Evolutionary conservation across 192 early-diverging fungal species (phyloP).

Genomic region (Umbelopsis sp.): DNA sequence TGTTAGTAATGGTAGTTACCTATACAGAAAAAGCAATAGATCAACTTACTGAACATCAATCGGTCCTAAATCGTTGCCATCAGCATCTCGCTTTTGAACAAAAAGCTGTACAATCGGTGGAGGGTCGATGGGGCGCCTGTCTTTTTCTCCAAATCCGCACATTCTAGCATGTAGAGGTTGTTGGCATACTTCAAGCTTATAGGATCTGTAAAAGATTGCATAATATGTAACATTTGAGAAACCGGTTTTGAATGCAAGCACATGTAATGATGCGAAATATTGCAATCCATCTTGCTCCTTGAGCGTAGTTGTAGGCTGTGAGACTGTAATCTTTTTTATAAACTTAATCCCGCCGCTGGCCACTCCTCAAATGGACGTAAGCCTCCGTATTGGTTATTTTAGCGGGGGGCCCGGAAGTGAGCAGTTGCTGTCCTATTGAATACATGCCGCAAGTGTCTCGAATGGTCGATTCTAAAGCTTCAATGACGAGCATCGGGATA

Average conservation of each 20-base stretch:
- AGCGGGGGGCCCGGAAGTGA: too few relatives aligned
- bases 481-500: too few relatives aligned
- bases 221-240: background rate
- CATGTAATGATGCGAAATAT: too few relatives aligned
- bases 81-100: constrained; percentile 57
- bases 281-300: too few relatives aligned
- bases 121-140: constrained; percentile 76
- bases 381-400: too few relatives aligned
- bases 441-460: too few relatives aligned
- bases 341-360: too few relatives aligned
- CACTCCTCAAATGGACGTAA: too few relatives aligned
- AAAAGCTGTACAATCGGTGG: constrained; percentile 75
- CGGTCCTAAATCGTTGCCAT: constrained; percentile 30
- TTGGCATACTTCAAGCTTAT: constrained; percentile 66
- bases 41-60: constrained; percentile 52
- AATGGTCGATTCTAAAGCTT: too few relatives aligned
- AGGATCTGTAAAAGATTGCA: constrained; percentile 45
- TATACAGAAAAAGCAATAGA: constrained; percentile 15
- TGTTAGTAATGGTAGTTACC: background rate
- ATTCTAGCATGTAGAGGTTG: constrained; percentile 76
- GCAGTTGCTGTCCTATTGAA: too few relatives aligned
- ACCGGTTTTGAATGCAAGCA: background rate
- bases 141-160: constrained; percentile 84
- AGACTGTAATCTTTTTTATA: too few relatives aligned
- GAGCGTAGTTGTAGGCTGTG: too few relatives aligned